Evolutionary conservation across 176 grass and related monocot genomes (phyloP), one percentile per base, ranked within the genome.

Genomic region (Lolium perenne): DNA sequence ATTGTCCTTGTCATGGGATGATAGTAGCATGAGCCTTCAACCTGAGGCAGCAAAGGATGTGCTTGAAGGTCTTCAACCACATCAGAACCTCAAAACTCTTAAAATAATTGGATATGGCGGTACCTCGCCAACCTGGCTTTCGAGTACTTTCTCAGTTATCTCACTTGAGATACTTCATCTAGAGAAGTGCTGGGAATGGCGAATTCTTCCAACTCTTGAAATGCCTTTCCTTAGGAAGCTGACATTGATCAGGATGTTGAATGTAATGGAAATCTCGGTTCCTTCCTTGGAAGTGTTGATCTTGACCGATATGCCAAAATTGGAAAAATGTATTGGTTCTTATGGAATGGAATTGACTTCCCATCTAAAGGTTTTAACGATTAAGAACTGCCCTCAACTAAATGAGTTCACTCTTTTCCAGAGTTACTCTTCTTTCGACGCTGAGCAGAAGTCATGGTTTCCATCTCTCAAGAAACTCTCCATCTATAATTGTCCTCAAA

Each of bases 11-110:
- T 78, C 61, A 54, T 85, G 83, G 74, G 7, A 65, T 25, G 5
- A 7, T 69, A 43, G 5, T 4, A 65, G 18, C 8, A 2, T 20
- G 29, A 22, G 20, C 20, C 12, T 2, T 43, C 26, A 54, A 18
- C 7, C 67, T 3, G 22, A 60, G 10, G 50, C 11, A 40, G 22
- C 65, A 66, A 8, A 66, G 53, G 41, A 60, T 53, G 80, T 92
- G 16, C 74, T 89, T 8, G 87, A 89, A 17, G 83, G 78, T 22
- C 87, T 89, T 75, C 55, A 85, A 38, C 88, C 88, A 76, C 38
- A 50, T 77, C 48, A 80, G 29, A 38, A 65, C 2, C 75, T 89
- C 3, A 89, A 81, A 74, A 22, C 67, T 64, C 89, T 94, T 7
- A 0, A 6, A 7, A 82, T 92, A 54, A 38, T 4, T 38, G 50